Evolutionary conservation across 129 eudicot species (phyloP), one percentile per base, ranked within the genome.

Genomic region (Arctium lappa): DNA sequence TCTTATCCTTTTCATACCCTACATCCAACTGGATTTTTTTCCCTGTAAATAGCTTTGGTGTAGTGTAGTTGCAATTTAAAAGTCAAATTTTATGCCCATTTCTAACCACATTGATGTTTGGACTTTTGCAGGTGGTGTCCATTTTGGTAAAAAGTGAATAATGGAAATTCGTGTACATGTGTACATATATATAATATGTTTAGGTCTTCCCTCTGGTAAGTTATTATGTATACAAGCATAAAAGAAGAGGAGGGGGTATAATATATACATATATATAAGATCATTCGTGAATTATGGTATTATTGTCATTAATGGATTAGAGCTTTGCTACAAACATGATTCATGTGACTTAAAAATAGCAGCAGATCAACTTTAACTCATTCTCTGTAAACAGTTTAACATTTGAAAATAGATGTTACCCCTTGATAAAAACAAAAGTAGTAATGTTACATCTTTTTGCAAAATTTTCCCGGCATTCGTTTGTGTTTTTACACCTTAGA

Each of bases 91-190:
- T 48, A 30, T 30, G 69, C 6, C 27, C 8, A 3, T 53, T 42
- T 71, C 29, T 79, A 12, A 74, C 38, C 7, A n/a, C 74, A 65
- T 18, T 56, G 15, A 29, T 53, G 39, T 56, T 18, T 65, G 16
- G 73, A 69, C 72, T 36, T 56, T 7, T 86, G 80, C 86, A 86
- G 89, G 83, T 86, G 89, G 89, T 86, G 89, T 78, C 89, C 89
- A 2, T 86, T 86, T 73, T 86, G 89, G 89, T 86, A 66, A 62
- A 66, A 73, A 84, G 76, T 50, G 36, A 74, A 40, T 4, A 11
- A 36, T 18, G 6, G 27, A 73, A 84, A 15, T 39, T 44, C 4
- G 42, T 34, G 82, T 71, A 72, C 73, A 79, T 84, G 70, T 81
- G 80, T 86, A 79, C 74, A 85, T 81, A 86, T 77, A 72, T 72